Conservation (phyloP, 805 yeast genomes). For the Cyberlindnera mycetangii region DNA sequence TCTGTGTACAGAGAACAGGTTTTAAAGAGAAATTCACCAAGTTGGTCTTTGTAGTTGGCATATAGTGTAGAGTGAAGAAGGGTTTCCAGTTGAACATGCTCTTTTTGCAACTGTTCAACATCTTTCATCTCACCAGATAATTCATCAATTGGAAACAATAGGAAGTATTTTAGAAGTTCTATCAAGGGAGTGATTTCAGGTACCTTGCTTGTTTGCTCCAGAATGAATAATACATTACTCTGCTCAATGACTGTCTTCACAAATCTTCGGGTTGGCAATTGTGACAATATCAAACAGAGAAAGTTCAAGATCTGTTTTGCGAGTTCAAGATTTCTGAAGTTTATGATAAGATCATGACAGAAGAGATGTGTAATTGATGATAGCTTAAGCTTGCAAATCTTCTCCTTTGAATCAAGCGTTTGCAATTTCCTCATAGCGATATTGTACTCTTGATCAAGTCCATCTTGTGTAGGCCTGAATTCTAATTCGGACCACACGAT, state of each 20-base stretch:
- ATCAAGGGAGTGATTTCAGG: conserved; percentile 5
- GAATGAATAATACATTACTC: conserved; percentile 8
- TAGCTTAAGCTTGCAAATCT: conserved; percentile 1
- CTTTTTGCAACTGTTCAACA: conserved; percentile 15
- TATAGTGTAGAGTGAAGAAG: conserved; percentile 27
- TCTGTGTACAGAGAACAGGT: conserved; percentile 1
- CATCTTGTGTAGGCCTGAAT: background rate
- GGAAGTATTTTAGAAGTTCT: conserved; percentile 23
- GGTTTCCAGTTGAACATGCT: conserved; percentile 12
- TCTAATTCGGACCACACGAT: conserved; percentile 16
- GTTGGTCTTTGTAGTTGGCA: conserved; percentile 18
- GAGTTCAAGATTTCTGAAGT: background rate
- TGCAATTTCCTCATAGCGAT: background rate
- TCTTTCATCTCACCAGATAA: conserved; percentile 32
- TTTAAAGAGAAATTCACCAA: conserved; percentile 12
- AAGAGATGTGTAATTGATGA: background rate
- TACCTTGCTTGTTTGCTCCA: background rate
- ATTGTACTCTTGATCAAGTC: conserved; percentile 4
- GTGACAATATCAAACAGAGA: conserved; percentile 31
- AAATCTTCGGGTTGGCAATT: conserved; percentile 40
- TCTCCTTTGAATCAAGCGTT: conserved; percentile 8
- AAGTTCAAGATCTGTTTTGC: background rate
- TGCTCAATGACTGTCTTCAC: conserved; percentile 32
- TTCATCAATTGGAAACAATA: conserved; percentile 42
- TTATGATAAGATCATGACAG: background rate